Evolutionary conservation across 441 rosid species (phyloP), one percentile per base, ranked within the genome.

Genomic region (Manihot esculenta): DNA sequence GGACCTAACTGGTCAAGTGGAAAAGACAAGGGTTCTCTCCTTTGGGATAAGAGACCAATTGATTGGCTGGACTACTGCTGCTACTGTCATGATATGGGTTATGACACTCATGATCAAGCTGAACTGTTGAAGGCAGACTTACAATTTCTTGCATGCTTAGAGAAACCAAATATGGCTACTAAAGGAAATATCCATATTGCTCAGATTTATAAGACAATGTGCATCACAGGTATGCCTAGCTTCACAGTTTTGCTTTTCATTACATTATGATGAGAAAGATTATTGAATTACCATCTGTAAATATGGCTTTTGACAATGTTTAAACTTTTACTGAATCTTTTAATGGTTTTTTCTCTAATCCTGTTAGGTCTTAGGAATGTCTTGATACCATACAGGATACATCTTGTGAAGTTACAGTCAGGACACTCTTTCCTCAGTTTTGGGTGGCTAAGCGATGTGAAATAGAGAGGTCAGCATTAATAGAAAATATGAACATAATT

Each of bases 1-100:
- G 99, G 98, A 23, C 99, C 99, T 0, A 94, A 94, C 38, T 94
- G 99, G 99, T 94, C 99, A 0, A 94, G 99, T 68, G 99, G 98
- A 64, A 94, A 94, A 78, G 87, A 89, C 75, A 72, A 82, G 1
- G 99, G 99, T 14, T 89, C 98, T n/a, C 82, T 48, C 51, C 20
- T 94, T 24, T 94, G 99, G 99, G 99, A 94, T 67, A 86, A 69
- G 86, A 86, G 99, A 63, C 98, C 98, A 10, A 94, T 90, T 63
- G 99, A 94, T 84, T 90, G 96, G 99, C 79, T 94, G 79, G 99
- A 94, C 71, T 93, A 83, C 76, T 94, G 98, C 73, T 94, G 99
- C 83, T 94, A 92, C 78, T 94, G 99, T 73, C 98, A 94, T 79
- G 98, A 94, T 71, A 94, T 94, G 14, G 98, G 98, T 73, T 94